A percentile compares a stretch with the other conserved stretches of the same genome.
These are phyloP conservation scores for Dictyostelium purpureum DNA, from an alignment of 78 protist species.

Conservation along the genomic window DNA sequence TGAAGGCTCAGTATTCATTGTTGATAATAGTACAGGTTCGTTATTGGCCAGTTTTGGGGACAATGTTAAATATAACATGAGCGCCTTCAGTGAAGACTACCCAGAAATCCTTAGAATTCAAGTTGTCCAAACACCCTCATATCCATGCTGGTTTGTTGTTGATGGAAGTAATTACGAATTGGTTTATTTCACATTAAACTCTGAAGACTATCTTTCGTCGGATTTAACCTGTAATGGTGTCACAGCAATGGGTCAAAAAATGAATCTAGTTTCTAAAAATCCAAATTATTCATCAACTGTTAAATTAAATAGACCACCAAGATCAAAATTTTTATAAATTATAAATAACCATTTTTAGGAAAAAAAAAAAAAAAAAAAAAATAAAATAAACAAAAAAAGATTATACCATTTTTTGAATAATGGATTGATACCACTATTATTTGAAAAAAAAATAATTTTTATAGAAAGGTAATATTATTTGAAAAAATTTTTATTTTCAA, in stretches of 20 bases:
- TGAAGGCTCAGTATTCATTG: conserved; percentile 5
- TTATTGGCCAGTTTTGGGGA: conserved; percentile 59
- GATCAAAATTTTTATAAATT: background rate
- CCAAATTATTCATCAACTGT: background rate
- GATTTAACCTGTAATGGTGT: background rate
- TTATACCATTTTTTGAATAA: no score
- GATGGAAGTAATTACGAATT: conserved; percentile 56
- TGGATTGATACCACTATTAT: no score
- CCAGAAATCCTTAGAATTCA: conserved; percentile 29
- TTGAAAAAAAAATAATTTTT: background rate
- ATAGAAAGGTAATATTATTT: no score
- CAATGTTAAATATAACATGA: conserved; percentile 4
- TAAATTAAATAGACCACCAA: background rate
- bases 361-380: background rate
- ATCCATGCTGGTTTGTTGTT: background rate
- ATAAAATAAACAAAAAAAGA: background rate
- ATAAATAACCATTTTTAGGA: background rate
- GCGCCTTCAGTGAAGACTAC: conserved; percentile 10
- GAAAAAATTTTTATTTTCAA: background rate
- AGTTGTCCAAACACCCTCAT: background rate
- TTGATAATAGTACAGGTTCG: background rate
- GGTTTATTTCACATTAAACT: conserved; percentile 6
- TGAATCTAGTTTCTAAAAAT: background rate
- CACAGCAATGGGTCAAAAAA: conserved; percentile 56
- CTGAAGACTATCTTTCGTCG: background rate